Evolutionary conservation across 306 rosid genomes (phyloP).

Genomic region (Hippophae tibetana): DNA sequence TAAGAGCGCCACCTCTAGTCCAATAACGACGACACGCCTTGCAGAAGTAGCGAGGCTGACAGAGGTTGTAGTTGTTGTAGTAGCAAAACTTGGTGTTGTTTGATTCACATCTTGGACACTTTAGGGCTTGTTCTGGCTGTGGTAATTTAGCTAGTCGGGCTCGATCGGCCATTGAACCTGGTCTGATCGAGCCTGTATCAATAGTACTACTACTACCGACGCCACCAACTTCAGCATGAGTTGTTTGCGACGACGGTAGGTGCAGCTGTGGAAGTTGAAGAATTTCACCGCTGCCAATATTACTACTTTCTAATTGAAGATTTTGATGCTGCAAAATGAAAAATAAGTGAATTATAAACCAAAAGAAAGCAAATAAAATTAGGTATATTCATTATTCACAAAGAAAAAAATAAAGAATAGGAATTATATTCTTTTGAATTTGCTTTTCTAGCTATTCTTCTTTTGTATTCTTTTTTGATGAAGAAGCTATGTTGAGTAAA

Average conservation of each 20-base stretch:
- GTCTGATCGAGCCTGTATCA: slow-evolving; percentile 38
- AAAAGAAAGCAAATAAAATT: slow-evolving; percentile 25
- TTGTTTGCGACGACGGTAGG: slow-evolving; percentile 9
- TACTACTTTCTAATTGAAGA: slow-evolving; percentile 27
- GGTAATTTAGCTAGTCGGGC: slow-evolving; percentile 73
- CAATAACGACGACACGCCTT: slow-evolving; percentile 89
- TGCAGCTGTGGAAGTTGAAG: slow-evolving; percentile 35
- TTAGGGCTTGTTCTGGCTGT: slow-evolving; percentile 66
- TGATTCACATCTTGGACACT: slow-evolving; percentile 94
- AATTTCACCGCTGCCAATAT: slow-evolving; percentile 23
- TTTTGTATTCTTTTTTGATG: slow-evolving; percentile 11
- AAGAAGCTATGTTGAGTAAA: slow-evolving; percentile 29
- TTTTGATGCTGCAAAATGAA: slow-evolving; percentile 45
- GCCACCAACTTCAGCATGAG: slow-evolving; percentile 13
- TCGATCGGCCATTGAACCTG: slow-evolving; percentile 80
- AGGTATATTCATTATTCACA: slow-evolving; percentile 46
- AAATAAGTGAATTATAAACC: neutral
- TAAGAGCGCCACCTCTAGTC: slow-evolving; percentile 80
- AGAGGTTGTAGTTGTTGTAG: slow-evolving; percentile 72
- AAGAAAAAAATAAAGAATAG: slow-evolving; percentile 49
- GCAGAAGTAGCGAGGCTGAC: slow-evolving; percentile 95
- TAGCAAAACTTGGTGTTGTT: slow-evolving; percentile 86
- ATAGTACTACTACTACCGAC: too few relatives aligned
- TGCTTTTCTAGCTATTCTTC: slow-evolving; percentile 20
- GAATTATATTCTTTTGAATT: slow-evolving; percentile 60